Conservation (phyloP, 306 rosid genomes). For the Vicia sativa region DNA sequence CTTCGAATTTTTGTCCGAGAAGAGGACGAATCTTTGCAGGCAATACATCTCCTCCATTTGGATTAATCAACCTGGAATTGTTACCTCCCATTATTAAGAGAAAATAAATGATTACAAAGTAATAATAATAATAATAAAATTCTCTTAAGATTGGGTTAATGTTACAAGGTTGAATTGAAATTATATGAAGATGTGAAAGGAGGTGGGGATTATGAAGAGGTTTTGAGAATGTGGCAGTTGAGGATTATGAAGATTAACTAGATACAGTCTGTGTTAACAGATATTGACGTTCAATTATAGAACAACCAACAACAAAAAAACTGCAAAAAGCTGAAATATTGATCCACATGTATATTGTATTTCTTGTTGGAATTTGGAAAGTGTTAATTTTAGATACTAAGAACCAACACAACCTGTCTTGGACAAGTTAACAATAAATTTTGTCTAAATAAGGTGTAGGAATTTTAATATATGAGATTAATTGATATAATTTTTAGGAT, state of each 20-base stretch:
- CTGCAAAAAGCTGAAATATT: not conserved
- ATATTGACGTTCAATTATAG: conserved; percentile 18
- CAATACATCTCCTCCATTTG: conserved; percentile 40
- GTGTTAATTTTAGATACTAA: conserved; percentile 1
- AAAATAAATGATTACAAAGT: not conserved
- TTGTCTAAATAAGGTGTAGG: conserved; percentile 18
- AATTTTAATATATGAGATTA: too few relatives aligned
- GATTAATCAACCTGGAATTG: conserved; percentile 44
- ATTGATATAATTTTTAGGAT: too few relatives aligned
- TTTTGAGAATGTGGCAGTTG: conserved; percentile 9
- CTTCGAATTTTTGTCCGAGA: conserved; percentile 40
- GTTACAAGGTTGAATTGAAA: not conserved
- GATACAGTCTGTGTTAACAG: conserved; percentile 25
- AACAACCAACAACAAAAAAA: not conserved
- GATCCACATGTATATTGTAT: not conserved
- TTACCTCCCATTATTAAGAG: conserved; percentile 51
- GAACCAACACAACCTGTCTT: not conserved
- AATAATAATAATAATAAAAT: not conserved
- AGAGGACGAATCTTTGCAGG: conserved; percentile 55
- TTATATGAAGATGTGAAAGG: not conserved
- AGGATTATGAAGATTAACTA: not conserved
- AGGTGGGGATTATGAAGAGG: conserved; percentile 29
- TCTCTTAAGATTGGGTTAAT: not conserved
- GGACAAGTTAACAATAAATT: not conserved
- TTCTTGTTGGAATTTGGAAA: not conserved